Evolutionary conservation across 306 rosid species (phyloP).

Genomic region (Cucumis melo): DNA sequence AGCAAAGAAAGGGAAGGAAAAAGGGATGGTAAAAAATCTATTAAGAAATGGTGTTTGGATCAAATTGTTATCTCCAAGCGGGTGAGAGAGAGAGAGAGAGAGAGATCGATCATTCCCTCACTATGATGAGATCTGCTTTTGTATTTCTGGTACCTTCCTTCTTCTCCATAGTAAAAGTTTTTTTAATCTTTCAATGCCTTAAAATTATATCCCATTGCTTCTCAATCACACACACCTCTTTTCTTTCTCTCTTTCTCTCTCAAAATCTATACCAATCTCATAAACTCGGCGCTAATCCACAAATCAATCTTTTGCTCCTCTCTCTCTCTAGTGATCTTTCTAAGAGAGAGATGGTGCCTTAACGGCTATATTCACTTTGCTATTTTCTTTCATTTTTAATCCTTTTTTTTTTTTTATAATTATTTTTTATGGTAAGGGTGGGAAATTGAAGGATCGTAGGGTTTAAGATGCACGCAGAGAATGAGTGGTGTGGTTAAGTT

Average conservation of each 20-base stretch:
- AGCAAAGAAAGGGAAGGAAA: neutral
- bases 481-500: too few relatives aligned
- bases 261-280: neutral
- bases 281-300: neutral
- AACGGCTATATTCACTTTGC: neutral
- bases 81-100: too few relatives aligned
- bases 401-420: neutral
- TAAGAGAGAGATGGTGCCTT: neutral
- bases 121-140: constrained; percentile 2
- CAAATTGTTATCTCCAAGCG: neutral
- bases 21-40: neutral
- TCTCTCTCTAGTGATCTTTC: neutral
- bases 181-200: neutral
- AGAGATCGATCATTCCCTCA: neutral
- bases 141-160: constrained; percentile 2
- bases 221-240: neutral
- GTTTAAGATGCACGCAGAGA: neutral
- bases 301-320: neutral
- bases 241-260: neutral
- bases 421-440: neutral
- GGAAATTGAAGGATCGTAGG: neutral
- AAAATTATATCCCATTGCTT: neutral
- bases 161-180: constrained; percentile 11
- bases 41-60: constrained; percentile 1
- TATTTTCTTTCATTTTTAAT: neutral